Evolutionary conservation across 1,139 yeast genomes (phyloP).

Genomic region (Citeromyces hawaiiensis): DNA sequence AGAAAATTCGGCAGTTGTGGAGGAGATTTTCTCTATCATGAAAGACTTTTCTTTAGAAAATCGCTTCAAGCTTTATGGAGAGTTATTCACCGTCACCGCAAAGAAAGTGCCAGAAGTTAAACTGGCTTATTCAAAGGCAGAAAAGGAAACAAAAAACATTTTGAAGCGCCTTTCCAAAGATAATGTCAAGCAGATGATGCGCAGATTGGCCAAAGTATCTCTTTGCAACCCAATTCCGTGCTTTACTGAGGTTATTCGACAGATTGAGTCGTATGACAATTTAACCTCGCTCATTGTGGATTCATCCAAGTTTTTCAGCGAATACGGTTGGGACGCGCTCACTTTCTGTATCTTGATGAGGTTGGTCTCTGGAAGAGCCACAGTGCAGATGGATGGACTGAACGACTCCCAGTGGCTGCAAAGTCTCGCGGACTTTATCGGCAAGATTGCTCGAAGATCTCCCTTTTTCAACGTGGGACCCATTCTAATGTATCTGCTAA

Average conservation of each 20-base stretch:
- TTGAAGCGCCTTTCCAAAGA: conserved; percentile 82
- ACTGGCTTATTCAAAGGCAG: conserved; percentile 56
- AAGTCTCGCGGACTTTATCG: conserved; percentile 53
- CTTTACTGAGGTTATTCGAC: conserved; percentile 46
- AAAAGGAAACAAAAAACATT: conserved; percentile 69
- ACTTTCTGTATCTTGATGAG: conserved; percentile 65
- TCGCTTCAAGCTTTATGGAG: conserved; percentile 77
- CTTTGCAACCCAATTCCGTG: conserved; percentile 78
- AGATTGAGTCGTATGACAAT: conserved; percentile 87
- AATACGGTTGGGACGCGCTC: conserved; percentile 77
- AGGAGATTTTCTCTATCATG: conserved; percentile 46
- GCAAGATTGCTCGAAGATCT: conserved; percentile 44
- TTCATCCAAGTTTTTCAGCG: conserved; percentile 67
- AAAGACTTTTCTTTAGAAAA: conserved; percentile 41
- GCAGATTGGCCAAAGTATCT: conserved; percentile 65
- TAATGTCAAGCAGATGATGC: conserved; percentile 65
- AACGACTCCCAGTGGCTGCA: conserved; percentile 81
- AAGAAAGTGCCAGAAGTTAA: conserved; percentile 48
- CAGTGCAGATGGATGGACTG: conserved; percentile 69
- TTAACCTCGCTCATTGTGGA: conserved; percentile 68
- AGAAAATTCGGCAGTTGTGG: conserved; percentile 49
- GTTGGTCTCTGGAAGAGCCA: conserved; percentile 54
- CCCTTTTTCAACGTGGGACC: conserved; percentile 40
- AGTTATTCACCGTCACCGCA: conserved; percentile 43
- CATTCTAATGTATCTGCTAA: conserved; percentile 45